Percentiles rank a stretch among this genome's conserved stretches.
These are phyloP conservation scores for Lactarius deliciosus DNA, from an alignment of 768 basidiomycete species.

Conservation along the genomic window DNA sequence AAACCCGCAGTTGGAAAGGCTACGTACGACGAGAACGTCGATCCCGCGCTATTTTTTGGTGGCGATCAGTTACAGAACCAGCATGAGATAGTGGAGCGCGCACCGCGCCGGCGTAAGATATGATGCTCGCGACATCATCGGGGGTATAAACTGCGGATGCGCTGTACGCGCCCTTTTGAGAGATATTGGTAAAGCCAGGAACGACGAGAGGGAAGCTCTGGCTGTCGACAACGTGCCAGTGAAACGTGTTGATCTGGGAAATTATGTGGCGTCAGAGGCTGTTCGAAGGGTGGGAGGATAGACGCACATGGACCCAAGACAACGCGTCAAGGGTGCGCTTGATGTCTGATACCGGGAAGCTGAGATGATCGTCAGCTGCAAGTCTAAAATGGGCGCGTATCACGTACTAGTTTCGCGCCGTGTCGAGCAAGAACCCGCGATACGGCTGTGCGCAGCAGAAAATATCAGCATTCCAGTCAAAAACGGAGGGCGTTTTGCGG, in stretches of 20 bases:
- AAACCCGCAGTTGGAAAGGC: neutral
- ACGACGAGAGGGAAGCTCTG: constrained; percentile 51
- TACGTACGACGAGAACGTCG: constrained; percentile 44
- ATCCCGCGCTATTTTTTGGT: constrained; percentile 44
- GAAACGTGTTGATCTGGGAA: constrained; percentile 46
- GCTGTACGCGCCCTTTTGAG: constrained; percentile 47
- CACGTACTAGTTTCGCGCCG: constrained; percentile 61
- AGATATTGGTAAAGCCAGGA: constrained; percentile 40
- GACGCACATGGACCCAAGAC: constrained; percentile 29
- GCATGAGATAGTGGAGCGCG: constrained; percentile 25
- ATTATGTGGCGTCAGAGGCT: neutral
- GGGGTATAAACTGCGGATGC: constrained; percentile 38
- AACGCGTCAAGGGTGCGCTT: constrained; percentile 19
- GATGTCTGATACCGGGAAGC: constrained; percentile 14
- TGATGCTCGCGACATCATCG: constrained; percentile 41
- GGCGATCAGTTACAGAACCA: neutral
- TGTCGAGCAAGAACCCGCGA: constrained; percentile 80
- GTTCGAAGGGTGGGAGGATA: neutral
- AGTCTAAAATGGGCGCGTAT: neutral
- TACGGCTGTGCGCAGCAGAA: constrained; percentile 49
- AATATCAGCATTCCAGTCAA: neutral
- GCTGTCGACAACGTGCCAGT: constrained; percentile 51
- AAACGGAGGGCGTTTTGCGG: neutral
- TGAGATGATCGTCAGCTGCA: neutral
- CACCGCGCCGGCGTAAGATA: constrained; percentile 47